Evolutionary conservation across 208 protist genomes (phyloP), one percentile per base, ranked within the genome.

Genomic region (Crithidia mellificae): DNA sequence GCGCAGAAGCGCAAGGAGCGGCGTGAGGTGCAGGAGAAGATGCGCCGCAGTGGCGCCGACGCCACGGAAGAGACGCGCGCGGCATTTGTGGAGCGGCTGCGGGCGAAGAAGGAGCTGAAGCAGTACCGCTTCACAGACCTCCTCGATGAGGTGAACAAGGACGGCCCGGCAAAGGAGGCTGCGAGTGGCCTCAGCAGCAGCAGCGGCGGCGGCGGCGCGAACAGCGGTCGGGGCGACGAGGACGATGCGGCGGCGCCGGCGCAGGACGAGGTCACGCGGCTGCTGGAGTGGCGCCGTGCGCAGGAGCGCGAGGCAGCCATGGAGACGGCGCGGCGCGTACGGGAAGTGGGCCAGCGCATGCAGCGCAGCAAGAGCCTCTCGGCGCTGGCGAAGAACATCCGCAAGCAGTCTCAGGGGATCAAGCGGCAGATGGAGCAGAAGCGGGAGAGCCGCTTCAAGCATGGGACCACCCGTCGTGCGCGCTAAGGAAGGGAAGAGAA

Each of bases 281-380:
- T 93, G 34, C 53, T 94, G 43, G 65, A 80, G 56, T 68, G 62
- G 43, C 75, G 77, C 20, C 55, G 72, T 6, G 64, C 71, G 29
- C 67, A 91, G 70, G 85, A 87, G 57, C 44, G 70, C 6, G 43
- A 81, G 30, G 65, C 83, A 20, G 74, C 74, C 12, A 20, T 65
- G 15, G 38, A 61, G n/a, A 76, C 91, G 5, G 88, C 84, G 19
- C 69, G 81, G 25, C 80, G 82, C 11, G 69, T 87, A 61, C 80
- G 84, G 32, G 91, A 96, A 62, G 79, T 94, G 20, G 80, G 81
- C 24, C 91, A 96, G 68, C 88, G 91, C 17, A 80, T 89, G 58
- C 84, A 94, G 73, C 88, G 91, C 24, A 92, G 88, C 72, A 83
- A 83, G 32, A 92, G 86, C 43, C 77, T 96, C 14, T 55, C 71